A percentile compares a stretch with the other conserved stretches of the same genome.
Evolutionary conservation across 257 asterid species (phyloP).

Genomic region (Capsicum pubescens): DNA sequence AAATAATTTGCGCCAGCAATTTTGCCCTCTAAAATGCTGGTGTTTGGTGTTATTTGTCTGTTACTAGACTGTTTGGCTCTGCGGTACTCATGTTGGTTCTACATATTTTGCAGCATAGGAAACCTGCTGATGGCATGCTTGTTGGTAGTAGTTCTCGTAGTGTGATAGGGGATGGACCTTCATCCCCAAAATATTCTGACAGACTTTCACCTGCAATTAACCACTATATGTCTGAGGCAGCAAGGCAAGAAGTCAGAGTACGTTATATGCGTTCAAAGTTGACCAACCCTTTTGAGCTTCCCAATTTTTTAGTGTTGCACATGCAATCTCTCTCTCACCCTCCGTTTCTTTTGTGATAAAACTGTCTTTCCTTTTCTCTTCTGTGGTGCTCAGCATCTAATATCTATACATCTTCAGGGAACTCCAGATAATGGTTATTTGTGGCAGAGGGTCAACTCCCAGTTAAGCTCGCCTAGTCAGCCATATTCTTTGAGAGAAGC

Average conservation of each 20-base stretch:
- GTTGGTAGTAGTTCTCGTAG: conserved; percentile 91
- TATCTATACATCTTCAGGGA: conserved; percentile 84
- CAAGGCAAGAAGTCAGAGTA: conserved; percentile 98
- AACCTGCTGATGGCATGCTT: conserved; percentile 87
- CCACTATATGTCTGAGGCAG: conserved; percentile 92
- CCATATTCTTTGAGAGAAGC: conserved; percentile 99
- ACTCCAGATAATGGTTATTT: conserved; percentile 98
- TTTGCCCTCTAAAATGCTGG: not conserved
- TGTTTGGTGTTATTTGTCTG: conserved; percentile 24
- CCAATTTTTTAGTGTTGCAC: not conserved
- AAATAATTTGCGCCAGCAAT: not conserved
- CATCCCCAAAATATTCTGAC: conserved; percentile 91
- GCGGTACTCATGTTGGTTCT: conserved; percentile 21
- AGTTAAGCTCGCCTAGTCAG: conserved; percentile 97
- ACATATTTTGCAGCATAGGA: conserved; percentile 74
- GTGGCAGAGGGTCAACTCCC: conserved; percentile 98
- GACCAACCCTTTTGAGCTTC: conserved; percentile 22
- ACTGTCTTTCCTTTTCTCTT: conserved; percentile 25
- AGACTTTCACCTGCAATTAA: conserved; percentile 98
- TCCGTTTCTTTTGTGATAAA: not conserved
- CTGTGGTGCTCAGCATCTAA: conserved; percentile 37
- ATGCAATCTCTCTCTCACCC: not conserved
- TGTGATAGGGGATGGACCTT: conserved; percentile 81
- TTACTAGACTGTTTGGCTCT: conserved; percentile 3
- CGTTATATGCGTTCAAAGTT: conserved; percentile 37